A percentile compares a stretch with the other conserved stretches of the same genome.
Evolutionary conservation across 2,329 filamentous ascomycete genomes (phyloP).

Genomic region (Pestalotiopsis sp.): DNA sequence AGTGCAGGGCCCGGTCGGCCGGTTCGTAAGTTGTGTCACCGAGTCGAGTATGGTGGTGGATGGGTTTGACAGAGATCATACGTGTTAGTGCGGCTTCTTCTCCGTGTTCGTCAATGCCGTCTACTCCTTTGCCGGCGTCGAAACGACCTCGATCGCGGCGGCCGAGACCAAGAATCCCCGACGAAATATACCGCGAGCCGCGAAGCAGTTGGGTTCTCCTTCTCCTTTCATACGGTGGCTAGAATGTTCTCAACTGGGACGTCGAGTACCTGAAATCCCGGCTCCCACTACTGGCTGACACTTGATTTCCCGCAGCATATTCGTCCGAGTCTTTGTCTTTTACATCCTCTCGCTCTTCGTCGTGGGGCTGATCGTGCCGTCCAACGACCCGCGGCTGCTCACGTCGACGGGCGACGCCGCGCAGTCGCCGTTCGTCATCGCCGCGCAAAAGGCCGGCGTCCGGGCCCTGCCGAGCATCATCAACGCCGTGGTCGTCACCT

Average conservation of each 20-base stretch:
- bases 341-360: conserved; percentile 17
- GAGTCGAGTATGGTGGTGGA: not conserved
- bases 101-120: conserved; percentile 31
- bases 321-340: conserved; percentile 18
- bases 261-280: not conserved
- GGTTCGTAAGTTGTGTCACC: conserved; percentile 30
- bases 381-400: conserved; percentile 22
- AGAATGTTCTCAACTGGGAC: not conserved
- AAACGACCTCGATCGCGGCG: conserved; percentile 40
- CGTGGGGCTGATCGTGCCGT: conserved; percentile 15
- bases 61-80: not conserved
- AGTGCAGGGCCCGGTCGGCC: conserved; percentile 29
- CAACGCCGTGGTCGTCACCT: conserved; percentile 41
- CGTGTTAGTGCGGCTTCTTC: conserved; percentile 33
- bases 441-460: conserved; percentile 46
- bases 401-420: conserved; percentile 37
- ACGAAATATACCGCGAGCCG: conserved; percentile 37
- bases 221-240: not conserved
- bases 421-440: conserved; percentile 58
- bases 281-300: not conserved
- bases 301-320: not conserved
- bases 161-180: conserved; percentile 40
- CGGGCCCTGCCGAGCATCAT: conserved; percentile 37
- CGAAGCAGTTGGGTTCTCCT: conserved; percentile 14
- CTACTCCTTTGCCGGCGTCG: conserved; percentile 31